A percentile compares a stretch with the other conserved stretches of the same genome.
phyloP scores from a whole-genome alignment of 2,329 filamentous ascomycete species.

The Colletotrichum neosansevieriae region DNA sequence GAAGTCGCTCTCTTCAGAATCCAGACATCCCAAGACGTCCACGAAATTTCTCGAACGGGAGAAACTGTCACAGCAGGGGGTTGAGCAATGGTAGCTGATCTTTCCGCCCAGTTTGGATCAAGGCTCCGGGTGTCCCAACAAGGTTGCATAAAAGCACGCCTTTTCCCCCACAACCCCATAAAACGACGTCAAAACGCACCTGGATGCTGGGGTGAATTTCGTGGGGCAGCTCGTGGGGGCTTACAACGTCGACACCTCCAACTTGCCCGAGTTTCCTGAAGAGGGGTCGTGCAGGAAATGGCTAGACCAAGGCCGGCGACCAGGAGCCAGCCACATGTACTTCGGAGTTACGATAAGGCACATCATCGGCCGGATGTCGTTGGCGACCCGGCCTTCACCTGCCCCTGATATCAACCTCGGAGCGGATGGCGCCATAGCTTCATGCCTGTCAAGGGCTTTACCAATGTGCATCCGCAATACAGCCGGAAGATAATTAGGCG shows the following conservation, averaged over 20 bases:
- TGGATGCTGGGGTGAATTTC: slow-evolving; percentile 31
- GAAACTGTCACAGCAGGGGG: slow-evolving; percentile 22
- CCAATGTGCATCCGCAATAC: not conserved
- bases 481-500: not conserved
- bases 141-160: slow-evolving; percentile 37
- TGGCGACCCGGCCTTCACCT: not conserved
- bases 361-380: slow-evolving; percentile 18
- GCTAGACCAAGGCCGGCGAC: slow-evolving; percentile 23
- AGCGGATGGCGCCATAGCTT: slow-evolving; percentile 5
- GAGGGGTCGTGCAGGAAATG: slow-evolving; percentile 29
- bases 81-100: slow-evolving; percentile 21
- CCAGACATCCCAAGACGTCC: not conserved
- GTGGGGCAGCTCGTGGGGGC: slow-evolving; percentile 38
- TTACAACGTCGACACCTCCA: slow-evolving; percentile 28
- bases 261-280: slow-evolving; percentile 9
- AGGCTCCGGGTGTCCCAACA: slow-evolving; percentile 29
- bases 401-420: slow-evolving; percentile 6
- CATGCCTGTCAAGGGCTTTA: not conserved
- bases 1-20: slow-evolving; percentile 15
- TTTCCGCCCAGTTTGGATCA: slow-evolving; percentile 23
- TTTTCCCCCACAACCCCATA: slow-evolving; percentile 40
- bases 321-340: slow-evolving; percentile 19
- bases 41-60: slow-evolving; percentile 9
- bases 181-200: slow-evolving; percentile 39
- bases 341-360: slow-evolving; percentile 32